Base-by-base conservation (phyloP, 306 rosid species). In the Trichosanthes cucumerina region DNA sequence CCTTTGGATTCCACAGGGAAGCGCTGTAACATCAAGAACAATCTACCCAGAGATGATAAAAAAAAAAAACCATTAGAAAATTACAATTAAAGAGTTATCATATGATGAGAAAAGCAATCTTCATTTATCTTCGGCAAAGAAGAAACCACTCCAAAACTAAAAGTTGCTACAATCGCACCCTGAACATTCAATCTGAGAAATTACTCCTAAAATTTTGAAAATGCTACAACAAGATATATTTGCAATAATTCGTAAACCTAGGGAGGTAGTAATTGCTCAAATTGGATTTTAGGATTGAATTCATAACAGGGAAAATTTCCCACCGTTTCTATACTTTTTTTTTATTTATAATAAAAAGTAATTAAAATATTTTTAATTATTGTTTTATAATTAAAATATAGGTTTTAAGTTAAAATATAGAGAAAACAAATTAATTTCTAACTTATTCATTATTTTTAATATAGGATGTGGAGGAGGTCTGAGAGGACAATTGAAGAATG, bases 1-100 rank as follows among this genome's bases (percentile, higher is more conserved):
- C 97, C 99, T 85, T 92, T 95, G 79, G 99, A 95, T 85, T 95
- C 99, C 19, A 95, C 97, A 72, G 99, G 99, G 80, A 95, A 95
- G 76, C 99, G 94, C 83, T 86, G 99, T 79, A 95, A 86, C 99
- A 95, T 95, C 92, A 95, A 86, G 89, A 95, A 95, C 80, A 95
- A 91, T 83, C 99, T 95, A 85, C 81, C 89, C 87, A 89, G 65
- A 76, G 76, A 81, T 63, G 54, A 76, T 57, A 77, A 24, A 16
- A 12, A 77, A 24, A 16, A 12, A 31, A 36, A 76, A 47, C 47
- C 57, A 82, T 49, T 31, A 31, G 50, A 33, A 78, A 36, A 58
- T 36, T 54, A 31, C n/a, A 77, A 3, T 2, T 43, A 23, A 41
- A 43, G 18, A 18, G 28, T 9, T 19, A 34, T 65, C 24, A 65